Conservation (phyloP, 768 basidiomycete species). For the Rhodosporidiobolus sp. region DNA sequence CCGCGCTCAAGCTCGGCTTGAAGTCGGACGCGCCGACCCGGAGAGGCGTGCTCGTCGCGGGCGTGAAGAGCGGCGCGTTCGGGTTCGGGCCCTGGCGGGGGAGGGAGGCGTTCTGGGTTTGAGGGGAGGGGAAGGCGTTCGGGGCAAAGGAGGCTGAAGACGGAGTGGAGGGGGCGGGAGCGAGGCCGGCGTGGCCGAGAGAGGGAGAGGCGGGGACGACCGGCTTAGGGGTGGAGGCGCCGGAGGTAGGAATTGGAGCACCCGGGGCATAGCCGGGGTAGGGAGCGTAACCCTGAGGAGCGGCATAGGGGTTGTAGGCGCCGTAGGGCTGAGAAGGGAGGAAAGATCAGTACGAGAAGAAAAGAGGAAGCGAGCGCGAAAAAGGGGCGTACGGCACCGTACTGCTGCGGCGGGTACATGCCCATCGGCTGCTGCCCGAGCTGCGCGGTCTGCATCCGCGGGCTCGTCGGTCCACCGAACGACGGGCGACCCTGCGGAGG, state of each 20-base stretch:
- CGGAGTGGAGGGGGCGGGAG: conserved; percentile 13
- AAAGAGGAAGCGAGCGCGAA: background rate
- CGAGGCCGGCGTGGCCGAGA: conserved; percentile 14
- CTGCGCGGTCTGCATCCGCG: conserved; percentile 20
- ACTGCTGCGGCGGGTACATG: conserved; percentile 15
- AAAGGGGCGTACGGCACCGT: conserved; percentile 3
- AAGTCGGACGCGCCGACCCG: conserved; percentile 30
- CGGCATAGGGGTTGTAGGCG: conserved; percentile 14
- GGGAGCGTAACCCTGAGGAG: background rate
- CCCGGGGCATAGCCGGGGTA: conserved; percentile 7
- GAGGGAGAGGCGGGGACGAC: conserved; percentile 30
- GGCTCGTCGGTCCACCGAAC: conserved; percentile 32
- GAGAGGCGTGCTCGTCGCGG: conserved; percentile 17
- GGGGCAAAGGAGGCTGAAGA: conserved; percentile 20
- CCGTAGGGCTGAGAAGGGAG: background rate
- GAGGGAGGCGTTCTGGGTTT: conserved; percentile 26
- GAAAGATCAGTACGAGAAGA: background rate
- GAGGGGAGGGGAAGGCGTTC: conserved; percentile 33
- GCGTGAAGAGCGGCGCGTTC: conserved; percentile 7
- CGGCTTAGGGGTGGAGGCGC: conserved; percentile 33
- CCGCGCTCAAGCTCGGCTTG: conserved; percentile 19
- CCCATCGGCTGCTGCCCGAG: conserved; percentile 15
- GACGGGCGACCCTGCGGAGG: conserved; percentile 17
- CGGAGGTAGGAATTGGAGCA: conserved; percentile 1
- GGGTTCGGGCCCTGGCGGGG: conserved; percentile 24